phyloP scores from a whole-genome alignment of 1,139 yeast species.

The Diutina rugosa region DNA sequence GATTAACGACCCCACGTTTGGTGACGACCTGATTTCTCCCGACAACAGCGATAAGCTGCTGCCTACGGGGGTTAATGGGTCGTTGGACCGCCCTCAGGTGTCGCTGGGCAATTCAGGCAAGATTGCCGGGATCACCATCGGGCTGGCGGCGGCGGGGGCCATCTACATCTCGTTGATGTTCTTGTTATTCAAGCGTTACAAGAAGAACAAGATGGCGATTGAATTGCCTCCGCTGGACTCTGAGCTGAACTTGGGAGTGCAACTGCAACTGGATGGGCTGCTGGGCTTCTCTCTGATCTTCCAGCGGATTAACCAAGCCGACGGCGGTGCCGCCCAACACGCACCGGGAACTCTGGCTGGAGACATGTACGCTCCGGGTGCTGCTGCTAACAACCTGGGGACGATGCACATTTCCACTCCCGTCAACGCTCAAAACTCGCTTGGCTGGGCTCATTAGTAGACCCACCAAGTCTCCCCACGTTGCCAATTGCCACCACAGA shows the following conservation, averaged over 20 bases:
- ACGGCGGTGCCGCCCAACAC: neutral
- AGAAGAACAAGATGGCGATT: slow-evolving; percentile 18
- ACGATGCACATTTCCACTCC: slow-evolving; percentile 29
- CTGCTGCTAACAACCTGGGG: slow-evolving; percentile 7
- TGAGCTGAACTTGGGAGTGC: slow-evolving; percentile 23
- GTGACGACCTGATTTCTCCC: slow-evolving; percentile 18
- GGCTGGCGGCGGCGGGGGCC: slow-evolving; percentile 56
- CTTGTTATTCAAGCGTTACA: slow-evolving; percentile 25
- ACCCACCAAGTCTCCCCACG: neutral
- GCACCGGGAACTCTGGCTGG: slow-evolving; percentile 2
- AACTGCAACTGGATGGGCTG: slow-evolving; percentile 8
- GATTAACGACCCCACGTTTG: slow-evolving; percentile 31
- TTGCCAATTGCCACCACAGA: neutral
- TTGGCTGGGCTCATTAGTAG: slow-evolving; percentile 23
- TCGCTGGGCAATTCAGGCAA: slow-evolving; percentile 14
- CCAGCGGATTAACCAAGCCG: slow-evolving; percentile 13
- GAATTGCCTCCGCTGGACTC: slow-evolving; percentile 32
- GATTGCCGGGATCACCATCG: slow-evolving; percentile 48
- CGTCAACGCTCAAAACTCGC: slow-evolving; percentile 31
- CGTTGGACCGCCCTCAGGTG: slow-evolving; percentile 21
- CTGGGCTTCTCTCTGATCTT: slow-evolving; percentile 18
- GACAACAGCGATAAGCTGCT: slow-evolving; percentile 9
- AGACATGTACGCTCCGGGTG: neutral
- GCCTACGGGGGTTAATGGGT: slow-evolving; percentile 18
- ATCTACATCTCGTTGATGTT: slow-evolving; percentile 43